Conservation (phyloP, 345 rosid species). For the Schrenkiella parvula region DNA sequence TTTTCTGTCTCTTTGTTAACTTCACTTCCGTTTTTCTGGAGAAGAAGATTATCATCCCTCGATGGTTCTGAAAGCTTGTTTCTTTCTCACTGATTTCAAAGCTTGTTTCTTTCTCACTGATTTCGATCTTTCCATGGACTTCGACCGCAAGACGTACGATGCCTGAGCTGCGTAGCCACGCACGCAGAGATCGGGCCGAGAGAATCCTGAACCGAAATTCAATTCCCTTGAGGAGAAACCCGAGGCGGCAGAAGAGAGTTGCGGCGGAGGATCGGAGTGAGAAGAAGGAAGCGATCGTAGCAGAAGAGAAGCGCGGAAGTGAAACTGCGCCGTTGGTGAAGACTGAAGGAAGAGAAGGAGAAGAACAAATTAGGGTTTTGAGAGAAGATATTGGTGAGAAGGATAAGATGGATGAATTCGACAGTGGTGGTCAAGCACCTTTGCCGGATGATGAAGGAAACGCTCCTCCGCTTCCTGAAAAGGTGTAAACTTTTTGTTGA, state of each 20-base stretch:
- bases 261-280: slow-evolving; percentile 6
- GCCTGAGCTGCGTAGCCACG: slow-evolving; percentile 53
- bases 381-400: slow-evolving; percentile 17
- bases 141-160: slow-evolving; percentile 35
- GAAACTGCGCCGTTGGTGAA: slow-evolving; percentile 26
- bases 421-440: slow-evolving; percentile 70
- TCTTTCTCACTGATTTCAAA: slow-evolving; percentile 18
- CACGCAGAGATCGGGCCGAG: slow-evolving; percentile 39
- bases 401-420: slow-evolving; percentile 60
- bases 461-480: slow-evolving; percentile 85
- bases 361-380: slow-evolving; percentile 23
- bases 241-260: slow-evolving; percentile 25
- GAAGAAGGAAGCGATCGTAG: slow-evolving; percentile 22
- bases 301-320: slow-evolving; percentile 5
- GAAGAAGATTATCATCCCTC: background rate
- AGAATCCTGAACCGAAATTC: slow-evolving; percentile 27
- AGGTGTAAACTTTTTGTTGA: slow-evolving; percentile 38
- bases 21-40: background rate
- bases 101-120: slow-evolving; percentile 19
- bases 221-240: slow-evolving; percentile 31
- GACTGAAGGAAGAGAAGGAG: slow-evolving; percentile 1
- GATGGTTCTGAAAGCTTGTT: slow-evolving; percentile 41
- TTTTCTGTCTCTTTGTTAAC: slow-evolving; percentile 5
- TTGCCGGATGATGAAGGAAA: slow-evolving; percentile 86
- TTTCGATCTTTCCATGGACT: slow-evolving; percentile 23